Evolutionary conservation across 805 yeast genomes (phyloP).

Genomic region (Saccharomycopsis sp.): DNA sequence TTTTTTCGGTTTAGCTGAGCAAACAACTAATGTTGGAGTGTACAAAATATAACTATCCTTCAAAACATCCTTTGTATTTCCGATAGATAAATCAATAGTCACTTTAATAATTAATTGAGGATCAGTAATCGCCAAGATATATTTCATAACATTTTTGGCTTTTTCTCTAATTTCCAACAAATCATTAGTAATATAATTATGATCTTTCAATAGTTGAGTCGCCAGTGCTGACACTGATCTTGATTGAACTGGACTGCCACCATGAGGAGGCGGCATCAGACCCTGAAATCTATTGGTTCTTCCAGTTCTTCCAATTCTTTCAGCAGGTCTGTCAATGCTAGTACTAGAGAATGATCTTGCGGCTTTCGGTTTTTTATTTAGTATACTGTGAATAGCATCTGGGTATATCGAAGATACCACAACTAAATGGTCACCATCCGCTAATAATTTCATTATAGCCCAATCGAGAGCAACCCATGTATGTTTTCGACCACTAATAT

Average conservation of each 20-base stretch:
- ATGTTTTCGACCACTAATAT: conserved; percentile 63
- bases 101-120: conserved; percentile 42
- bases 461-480: conserved; percentile 83
- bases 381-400: conserved; percentile 6
- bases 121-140: conserved; percentile 40
- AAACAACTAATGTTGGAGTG: conserved; percentile 51
- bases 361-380: not conserved
- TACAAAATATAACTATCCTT: conserved; percentile 55
- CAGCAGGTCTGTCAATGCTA: not conserved
- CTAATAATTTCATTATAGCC: conserved; percentile 46
- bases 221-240: not conserved
- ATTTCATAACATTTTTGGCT: conserved; percentile 45
- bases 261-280: too few species aligned
- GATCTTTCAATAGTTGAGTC: not conserved
- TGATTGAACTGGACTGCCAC: too few species aligned
- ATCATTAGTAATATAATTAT: not conserved
- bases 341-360: not conserved
- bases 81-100: conserved; percentile 55
- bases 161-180: conserved; percentile 32
- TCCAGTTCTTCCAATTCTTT: not conserved
- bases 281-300: conserved; percentile 7
- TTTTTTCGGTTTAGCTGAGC: conserved; percentile 44
- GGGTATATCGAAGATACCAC: conserved; percentile 47
- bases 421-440: conserved; percentile 61
- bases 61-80: conserved; percentile 48